A percentile compares a stretch with the other conserved stretches of the same genome.
phyloP scores from a whole-genome alignment of 805 yeast genomes.

The Wickerhamiella dianesei region DNA sequence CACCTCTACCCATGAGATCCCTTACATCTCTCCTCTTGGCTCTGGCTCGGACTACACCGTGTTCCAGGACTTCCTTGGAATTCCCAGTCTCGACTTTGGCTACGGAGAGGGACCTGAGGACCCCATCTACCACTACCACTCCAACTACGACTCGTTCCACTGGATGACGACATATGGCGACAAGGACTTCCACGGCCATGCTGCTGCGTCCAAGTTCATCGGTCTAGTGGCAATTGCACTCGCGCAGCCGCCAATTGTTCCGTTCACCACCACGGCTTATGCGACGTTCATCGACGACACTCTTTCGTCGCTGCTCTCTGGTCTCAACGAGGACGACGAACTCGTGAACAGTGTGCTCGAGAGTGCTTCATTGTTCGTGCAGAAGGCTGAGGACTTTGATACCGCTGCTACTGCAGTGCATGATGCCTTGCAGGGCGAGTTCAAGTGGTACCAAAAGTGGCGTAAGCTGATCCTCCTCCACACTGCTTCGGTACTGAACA shows the following conservation, averaged over 20 bases:
- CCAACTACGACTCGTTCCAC: slow-evolving; percentile 55
- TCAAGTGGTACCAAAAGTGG: slow-evolving; percentile 47
- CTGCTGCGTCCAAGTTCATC: slow-evolving; percentile 38
- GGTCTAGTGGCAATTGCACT: slow-evolving; percentile 39
- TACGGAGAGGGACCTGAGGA: slow-evolving; percentile 35
- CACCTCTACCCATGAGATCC: slow-evolving; percentile 13
- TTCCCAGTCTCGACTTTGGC: slow-evolving; percentile 41
- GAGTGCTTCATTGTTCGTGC: slow-evolving; percentile 35
- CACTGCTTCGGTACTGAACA: slow-evolving; percentile 26
- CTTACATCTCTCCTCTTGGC: slow-evolving; percentile 39
- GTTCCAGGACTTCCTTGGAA: slow-evolving; percentile 30
- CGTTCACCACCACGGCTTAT: slow-evolving; percentile 32
- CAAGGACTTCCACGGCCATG: slow-evolving; percentile 47
- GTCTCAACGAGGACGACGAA: slow-evolving; percentile 9
- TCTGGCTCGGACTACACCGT: slow-evolving; percentile 55
- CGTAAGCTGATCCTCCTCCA: slow-evolving; percentile 19
- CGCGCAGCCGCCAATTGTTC: slow-evolving; percentile 35
- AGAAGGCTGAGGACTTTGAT: slow-evolving; percentile 34
- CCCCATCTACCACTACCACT: slow-evolving; percentile 62
- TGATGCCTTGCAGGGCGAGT: slow-evolving; percentile 35
- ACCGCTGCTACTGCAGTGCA: slow-evolving; percentile 21
- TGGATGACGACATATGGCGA: slow-evolving; percentile 60
- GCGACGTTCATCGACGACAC: slow-evolving; percentile 29
- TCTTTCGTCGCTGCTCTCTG: slow-evolving; percentile 25
- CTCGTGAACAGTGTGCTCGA: slow-evolving; percentile 17